phyloP scores from a whole-genome alignment of 1,284 basidiomycete genomes.

The Apiotrichum porosum region DNA sequence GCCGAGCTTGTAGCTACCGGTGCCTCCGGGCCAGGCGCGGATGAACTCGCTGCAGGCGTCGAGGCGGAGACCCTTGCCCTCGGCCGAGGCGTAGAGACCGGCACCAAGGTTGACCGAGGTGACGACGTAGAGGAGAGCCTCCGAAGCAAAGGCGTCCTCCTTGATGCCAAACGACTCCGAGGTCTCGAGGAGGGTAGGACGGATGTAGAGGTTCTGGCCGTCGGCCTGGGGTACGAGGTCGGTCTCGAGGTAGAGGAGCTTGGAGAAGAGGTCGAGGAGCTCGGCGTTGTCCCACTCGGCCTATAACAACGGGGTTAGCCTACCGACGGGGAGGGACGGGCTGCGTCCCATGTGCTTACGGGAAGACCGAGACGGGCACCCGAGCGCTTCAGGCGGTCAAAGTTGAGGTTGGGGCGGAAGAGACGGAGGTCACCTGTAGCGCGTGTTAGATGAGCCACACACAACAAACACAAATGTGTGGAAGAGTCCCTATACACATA shows the following conservation, averaged over 20 bases:
- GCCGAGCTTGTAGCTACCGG: conserved; percentile 44
- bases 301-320: conserved; percentile 14
- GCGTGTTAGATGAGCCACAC: too few species aligned
- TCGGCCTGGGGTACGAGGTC: conserved; percentile 35
- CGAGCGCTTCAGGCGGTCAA: conserved; percentile 43
- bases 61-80: conserved; percentile 31
- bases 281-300: conserved; percentile 44
- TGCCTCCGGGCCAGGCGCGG: conserved; percentile 46
- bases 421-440: conserved; percentile 34
- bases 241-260: conserved; percentile 33
- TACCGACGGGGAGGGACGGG: neutral
- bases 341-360: conserved; percentile 17
- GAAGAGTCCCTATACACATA: too few species aligned
- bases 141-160: conserved; percentile 40
- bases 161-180: conserved; percentile 46
- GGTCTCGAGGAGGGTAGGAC: conserved; percentile 44
- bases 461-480: too few species aligned
- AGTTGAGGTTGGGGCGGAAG: conserved; percentile 43
- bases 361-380: conserved; percentile 42
- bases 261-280: conserved; percentile 36
- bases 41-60: conserved; percentile 43
- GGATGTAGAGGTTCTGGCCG: conserved; percentile 44
- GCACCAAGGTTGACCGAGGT: conserved; percentile 41
- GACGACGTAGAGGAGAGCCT: conserved; percentile 42
- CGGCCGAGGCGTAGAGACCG: conserved; percentile 36